Evolutionary conservation across 169 alveolate species (phyloP).

Genomic region (Condylostoma magnum): DNA sequence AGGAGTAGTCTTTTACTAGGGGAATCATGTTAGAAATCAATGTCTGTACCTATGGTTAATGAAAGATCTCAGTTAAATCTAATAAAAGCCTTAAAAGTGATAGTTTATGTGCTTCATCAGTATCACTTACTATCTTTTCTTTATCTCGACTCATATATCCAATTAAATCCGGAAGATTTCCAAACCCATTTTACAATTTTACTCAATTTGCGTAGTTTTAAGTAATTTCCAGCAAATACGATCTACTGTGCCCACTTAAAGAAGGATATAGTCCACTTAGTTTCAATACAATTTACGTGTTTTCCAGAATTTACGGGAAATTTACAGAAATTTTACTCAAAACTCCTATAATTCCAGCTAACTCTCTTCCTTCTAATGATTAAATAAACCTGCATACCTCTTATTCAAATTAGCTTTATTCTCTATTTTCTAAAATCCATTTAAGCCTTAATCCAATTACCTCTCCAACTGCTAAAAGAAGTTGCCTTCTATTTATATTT

Average conservation of each 20-base stretch:
- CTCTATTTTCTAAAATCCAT: not conserved
- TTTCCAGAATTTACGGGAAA: conserved; percentile 19
- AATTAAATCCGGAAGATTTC: conserved; percentile 6
- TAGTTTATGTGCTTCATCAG: conserved; percentile 22
- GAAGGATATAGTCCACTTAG: not conserved
- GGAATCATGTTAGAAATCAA: conserved; percentile 5
- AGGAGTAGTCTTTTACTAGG: not conserved
- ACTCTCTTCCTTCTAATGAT: conserved; percentile 4
- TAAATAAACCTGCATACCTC: not conserved
- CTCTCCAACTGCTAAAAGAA: conserved; percentile 48
- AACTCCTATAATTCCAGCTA: not conserved
- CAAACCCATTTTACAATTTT: not conserved
- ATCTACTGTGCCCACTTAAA: conserved; percentile 7
- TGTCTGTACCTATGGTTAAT: conserved; percentile 2
- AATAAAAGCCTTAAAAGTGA: conserved; percentile 6
- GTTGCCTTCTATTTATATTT: conserved; percentile 24
- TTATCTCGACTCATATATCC: conserved; percentile 16
- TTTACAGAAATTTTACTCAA: conserved; percentile 4
- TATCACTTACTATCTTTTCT: conserved; percentile 21
- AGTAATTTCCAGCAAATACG: not conserved
- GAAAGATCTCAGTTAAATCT: not conserved
- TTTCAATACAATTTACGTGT: not conserved
- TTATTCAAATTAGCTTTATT: too few relatives aligned
- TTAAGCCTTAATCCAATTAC: conserved; percentile 41
- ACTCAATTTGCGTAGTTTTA: not conserved